Base-by-base conservation (phyloP, 495 filamentous ascomycete genomes). In the Aspergillus carlsbadensis region DNA sequence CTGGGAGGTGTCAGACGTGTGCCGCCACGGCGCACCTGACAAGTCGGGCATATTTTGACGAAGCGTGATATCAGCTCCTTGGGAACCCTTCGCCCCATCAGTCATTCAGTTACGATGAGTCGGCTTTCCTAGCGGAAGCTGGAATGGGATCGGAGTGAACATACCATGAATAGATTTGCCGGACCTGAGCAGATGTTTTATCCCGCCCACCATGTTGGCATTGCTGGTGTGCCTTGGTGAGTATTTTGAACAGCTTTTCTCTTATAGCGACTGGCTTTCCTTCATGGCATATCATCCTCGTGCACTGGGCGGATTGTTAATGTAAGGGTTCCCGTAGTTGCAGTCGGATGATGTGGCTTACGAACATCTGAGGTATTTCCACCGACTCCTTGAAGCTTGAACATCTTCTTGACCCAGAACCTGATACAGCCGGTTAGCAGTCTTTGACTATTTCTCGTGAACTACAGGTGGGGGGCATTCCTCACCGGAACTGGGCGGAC, bases 351-450 rank as follows among this genome's bases (percentile, higher is more conserved):
- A 52, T 34, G 5, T 57, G 37, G 36, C n/a, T 41, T 44, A 63
- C 74, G 45, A 63, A 78, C 74, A 57, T 72, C 65, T 48, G 69
- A 53, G 39, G 57, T 60, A 24, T 65, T 69, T 29, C 62, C 60
- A 21, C 77, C 75, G 43, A 75, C 69, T 18, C 66, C 52, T 51
- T 75, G 67, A 41, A 83, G 69, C 44, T 78, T 77, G 64, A 84
- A 84, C 81, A 83, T 84, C 59, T 83, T 83, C 57, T 83, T 84
- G 14, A 80, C 80, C 81, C 81, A 84, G 57, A 83, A 83, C 33
- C 81, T 81, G 57, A 45, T 24, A 17, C 5, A 24, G 34, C 13
- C 7, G 3, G 20, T 70, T 54, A 70, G 61, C 29, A 52, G 39
- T 15, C 14, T 35, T 7, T 34, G n/a, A 33, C 17, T 10, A 6